Evolutionary conservation across 23 red algal genomes (phyloP), one percentile per base, ranked within the genome.

Genomic region (Agarophyton chilense): DNA sequence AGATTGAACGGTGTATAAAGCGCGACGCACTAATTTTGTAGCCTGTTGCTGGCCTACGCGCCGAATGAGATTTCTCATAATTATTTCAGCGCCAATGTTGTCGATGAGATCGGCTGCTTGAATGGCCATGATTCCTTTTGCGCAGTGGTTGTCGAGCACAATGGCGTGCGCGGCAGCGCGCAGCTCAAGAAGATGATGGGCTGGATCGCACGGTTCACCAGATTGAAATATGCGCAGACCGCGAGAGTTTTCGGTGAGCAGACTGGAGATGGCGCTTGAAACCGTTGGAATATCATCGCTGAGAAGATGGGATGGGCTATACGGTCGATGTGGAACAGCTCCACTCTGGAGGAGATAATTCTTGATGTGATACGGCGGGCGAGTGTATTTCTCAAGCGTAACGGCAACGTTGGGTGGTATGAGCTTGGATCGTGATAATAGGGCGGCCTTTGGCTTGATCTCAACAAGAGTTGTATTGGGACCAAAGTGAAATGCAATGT

Each of bases 401-500:
- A 41, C 43, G 14, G 67, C 72, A 39, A 89, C 44, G 35, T 78
- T 44, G 28, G 85, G 85, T 16, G 63, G 67, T 22, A 89, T 58
- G n/a, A 89, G 54, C 54, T 21, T 58, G 39, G 85, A 89, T 34
- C 71, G 70, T 21, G 85, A 77, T 8, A 77, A 52, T 9, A 89
- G 26, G 2, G 61, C 85, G 21, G 45, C 67, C 58, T 89, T 89
- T 16, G 85, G 71, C 35, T 89, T 89, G 70, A 89, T 62, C 54
- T 89, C 85, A 16, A 89, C 85, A 10, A 89, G 51, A 2, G 51
- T 45, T 1, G 85, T 89, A 17, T 77, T 58, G 26, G 47, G 47
- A 41, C 85, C 85, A 62, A 89, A 89, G 70, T 72, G 71, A 34
- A 60, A 79, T 18, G 85, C 85, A 29, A 79, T 25, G 73, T 89